Evolutionary conservation across 352 stramenopile species (phyloP), one percentile per base, ranked within the genome.

Genomic region (Pythium rhizo-oryzae): DNA sequence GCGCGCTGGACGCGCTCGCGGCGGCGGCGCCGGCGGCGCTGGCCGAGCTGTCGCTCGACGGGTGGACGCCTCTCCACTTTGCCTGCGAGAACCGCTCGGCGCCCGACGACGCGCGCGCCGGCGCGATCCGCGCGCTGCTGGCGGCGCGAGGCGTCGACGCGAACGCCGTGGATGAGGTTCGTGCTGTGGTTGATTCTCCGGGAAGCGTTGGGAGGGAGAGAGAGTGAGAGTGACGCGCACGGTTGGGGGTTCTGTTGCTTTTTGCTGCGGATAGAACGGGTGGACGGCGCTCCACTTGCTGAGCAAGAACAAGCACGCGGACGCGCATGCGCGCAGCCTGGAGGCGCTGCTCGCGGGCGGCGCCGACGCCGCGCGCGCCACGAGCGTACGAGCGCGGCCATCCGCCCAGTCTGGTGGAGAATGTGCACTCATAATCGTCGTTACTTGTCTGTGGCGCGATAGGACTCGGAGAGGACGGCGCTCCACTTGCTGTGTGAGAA

Each of bases 11-110:
- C 25, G 35, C 21, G 47, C 1, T 67, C 37, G 9, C 37, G 0
- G 2, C 28, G 28, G 28, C 28, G 28, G 28, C 28, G 28, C 6
- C 28, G 28, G 28, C 28, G 28, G 28, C 28, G 28, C 28, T 33
- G 28, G 28, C 28, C 28, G 63, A 53, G 12, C 54, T 72, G 2
- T 8, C 77, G 68, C 67, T 90, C 41, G 87, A 96, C 56, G 84
- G 84, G 41, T 96, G 87, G 87, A 87, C 84, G 28, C 84, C 84
- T 57, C 77, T 96, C 60, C 87, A 94, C 50, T 96, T 84, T 46
- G 57, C 81, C 24, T 85, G 84, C 39, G 84, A 93, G 43, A 94
- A 93, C 57, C 80, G 80, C 41, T 66, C 65, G 6, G 71, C 88
- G 52, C 67, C 70, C 19, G 72, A 87, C 50, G 55, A 54, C 30